These are phyloP conservation scores for Nigrospora osmanthi DNA, from an alignment of 2,329 filamentous ascomycete species.

Conservation along the genomic window DNA sequence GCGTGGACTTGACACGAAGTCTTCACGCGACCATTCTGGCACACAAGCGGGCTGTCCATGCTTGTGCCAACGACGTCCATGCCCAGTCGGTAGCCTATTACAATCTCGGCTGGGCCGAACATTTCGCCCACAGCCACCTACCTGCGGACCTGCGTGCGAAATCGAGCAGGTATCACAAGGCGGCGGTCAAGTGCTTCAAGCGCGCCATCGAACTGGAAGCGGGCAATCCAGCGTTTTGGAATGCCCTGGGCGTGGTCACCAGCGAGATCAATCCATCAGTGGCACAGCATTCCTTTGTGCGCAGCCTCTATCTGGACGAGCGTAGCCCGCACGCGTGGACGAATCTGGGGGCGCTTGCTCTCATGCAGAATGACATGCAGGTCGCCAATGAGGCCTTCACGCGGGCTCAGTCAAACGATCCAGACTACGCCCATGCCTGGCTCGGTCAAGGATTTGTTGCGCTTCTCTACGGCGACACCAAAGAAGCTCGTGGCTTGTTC, in stretches of 20 bases:
- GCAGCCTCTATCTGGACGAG: conserved; percentile 90
- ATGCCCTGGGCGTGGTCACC: conserved; percentile 85
- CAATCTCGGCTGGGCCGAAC: conserved; percentile 91
- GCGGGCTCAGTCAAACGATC: conserved; percentile 85
- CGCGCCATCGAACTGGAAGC: conserved; percentile 91
- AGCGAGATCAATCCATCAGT: conserved; percentile 79
- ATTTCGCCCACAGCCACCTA: conserved; percentile 67
- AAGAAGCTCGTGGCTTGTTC: conserved; percentile 78
- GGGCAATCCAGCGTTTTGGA: conserved; percentile 95
- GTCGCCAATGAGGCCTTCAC: conserved; percentile 89
- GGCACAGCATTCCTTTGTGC: conserved; percentile 85
- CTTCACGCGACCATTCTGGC: conserved; percentile 71
- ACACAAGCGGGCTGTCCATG: conserved; percentile 77
- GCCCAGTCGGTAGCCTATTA: conserved; percentile 96
- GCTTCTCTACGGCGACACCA: conserved; percentile 62
- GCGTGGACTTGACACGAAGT: conserved; percentile 46
- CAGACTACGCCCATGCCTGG: conserved; percentile 91
- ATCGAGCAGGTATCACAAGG: conserved; percentile 63
- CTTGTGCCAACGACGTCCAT: conserved; percentile 66
- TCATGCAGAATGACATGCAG: conserved; percentile 74
- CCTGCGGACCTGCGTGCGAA: conserved; percentile 44
- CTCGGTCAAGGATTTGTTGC: conserved; percentile 86
- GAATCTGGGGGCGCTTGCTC: conserved; percentile 79
- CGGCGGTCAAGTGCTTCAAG: conserved; percentile 87
- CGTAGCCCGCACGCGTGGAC: conserved; percentile 80